Base-by-base conservation (phyloP, 148 eudicot species). In the Chenopodium formosanum region DNA sequence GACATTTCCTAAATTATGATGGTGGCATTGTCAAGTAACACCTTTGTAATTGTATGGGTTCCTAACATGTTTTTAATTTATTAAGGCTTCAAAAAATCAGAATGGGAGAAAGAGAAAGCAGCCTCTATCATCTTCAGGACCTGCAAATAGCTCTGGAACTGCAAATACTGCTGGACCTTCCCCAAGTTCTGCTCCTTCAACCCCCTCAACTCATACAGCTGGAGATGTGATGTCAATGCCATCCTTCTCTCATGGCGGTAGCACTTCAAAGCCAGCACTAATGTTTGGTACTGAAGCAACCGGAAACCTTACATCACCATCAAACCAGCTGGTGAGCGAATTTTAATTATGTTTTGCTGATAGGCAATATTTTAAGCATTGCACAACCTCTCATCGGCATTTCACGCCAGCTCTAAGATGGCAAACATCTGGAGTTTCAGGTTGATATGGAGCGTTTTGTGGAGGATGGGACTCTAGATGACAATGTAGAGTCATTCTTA, bases 61-160 rank as follows among this genome's bases (percentile, higher is more conserved):
- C 80, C 85, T 86, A 76, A 86, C 68, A 74, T 75, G 77, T 73
- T 83, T 73, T 79, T 74, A 32, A 82, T 88, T 76, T 62, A 71
- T 80, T 23, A 87, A 93, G 91, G 91, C 90, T 88, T 88, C 90
- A 73, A 93, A 92, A 88, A 89, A 75, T 84, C 95, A 93, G 97
- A 85, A 82, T 74, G 97, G 94, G 79, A 90, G 99, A 83, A 95
- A 95, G 84, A 87, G 99, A 85, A 95, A 94, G 89, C 97, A 92
- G 83, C 94, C 97, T 4, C 91, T 88, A 70, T 92, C 99, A 60
- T 92, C 99, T 81, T 95, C 98, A 7, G 99, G 98, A 29, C 99
- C 97, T 71, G 97, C 97, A 27, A 95, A 95, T 82, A 95, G 99
- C 89, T 88, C 99, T 34, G 99, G 99, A 87, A 95, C 99, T 23